Percentiles rank a stretch among this genome's conserved stretches.
phyloP scores from a whole-genome alignment of 495 filamentous ascomycete species.

The Chaetomidium leptoderma region DNA sequence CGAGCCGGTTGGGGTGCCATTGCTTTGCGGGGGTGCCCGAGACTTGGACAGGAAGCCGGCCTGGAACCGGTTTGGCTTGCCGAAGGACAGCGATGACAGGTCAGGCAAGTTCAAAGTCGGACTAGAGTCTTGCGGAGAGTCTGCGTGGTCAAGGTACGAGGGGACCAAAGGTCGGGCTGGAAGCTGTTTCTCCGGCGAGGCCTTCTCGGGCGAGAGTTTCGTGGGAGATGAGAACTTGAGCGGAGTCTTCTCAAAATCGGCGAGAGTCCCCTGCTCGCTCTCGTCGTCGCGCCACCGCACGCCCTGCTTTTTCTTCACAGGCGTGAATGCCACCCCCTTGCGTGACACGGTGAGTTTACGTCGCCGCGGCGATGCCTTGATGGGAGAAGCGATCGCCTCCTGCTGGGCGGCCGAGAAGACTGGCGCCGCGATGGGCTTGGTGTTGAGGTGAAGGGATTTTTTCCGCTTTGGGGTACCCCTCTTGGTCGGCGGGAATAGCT shows the following conservation, averaged over 20 bases:
- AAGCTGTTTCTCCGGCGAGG: conserved; percentile 33
- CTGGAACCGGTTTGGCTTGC: conserved; percentile 79
- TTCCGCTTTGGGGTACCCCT: conserved; percentile 70
- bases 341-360: conserved; percentile 63
- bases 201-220: conserved; percentile 43
- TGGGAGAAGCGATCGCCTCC: conserved; percentile 43
- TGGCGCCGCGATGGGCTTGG: conserved; percentile 36
- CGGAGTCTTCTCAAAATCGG: conserved; percentile 86
- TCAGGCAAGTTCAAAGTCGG: conserved; percentile 52
- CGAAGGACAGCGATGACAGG: conserved; percentile 34
- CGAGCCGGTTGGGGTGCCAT: conserved; percentile 48
- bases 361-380: conserved; percentile 75
- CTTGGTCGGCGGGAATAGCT: conserved; percentile 62
- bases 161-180: conserved; percentile 33
- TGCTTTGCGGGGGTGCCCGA: conserved; percentile 20
- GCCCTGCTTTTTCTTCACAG: conserved; percentile 73
- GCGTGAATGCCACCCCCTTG: conserved; percentile 79
- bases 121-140: conserved; percentile 52
- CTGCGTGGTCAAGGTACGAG: conserved; percentile 41
- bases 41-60: conserved; percentile 81
- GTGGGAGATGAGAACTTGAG: conserved; percentile 57
- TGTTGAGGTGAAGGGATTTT: conserved; percentile 46
- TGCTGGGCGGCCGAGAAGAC: conserved; percentile 40
- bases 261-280: conserved; percentile 69
- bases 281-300: conserved; percentile 95